Evolutionary conservation across 176 grass and related monocot species (phyloP), one percentile per base, ranked within the genome.

Genomic region (Paspalum vaginatum): DNA sequence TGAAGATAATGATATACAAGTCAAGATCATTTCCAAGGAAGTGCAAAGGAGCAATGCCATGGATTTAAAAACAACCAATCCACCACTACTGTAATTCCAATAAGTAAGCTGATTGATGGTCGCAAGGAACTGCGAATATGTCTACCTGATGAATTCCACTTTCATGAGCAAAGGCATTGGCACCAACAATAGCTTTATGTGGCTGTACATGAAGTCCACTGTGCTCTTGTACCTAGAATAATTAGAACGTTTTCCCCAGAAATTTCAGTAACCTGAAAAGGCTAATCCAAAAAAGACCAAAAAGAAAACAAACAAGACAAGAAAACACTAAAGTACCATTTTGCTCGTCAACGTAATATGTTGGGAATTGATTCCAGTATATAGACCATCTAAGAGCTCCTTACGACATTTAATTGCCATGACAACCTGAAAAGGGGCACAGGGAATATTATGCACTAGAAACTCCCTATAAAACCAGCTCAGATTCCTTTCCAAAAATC

Each of bases 111-210:
- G 32, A 32, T 47, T 8, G 2, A 46, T 37, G 10, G 9, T 13
- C 83, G 68, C 53, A 41, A 12, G 15, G 45, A 72, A 61, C 40
- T 32, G 22, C 70, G 26, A 26, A 75, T 73, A 24, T 13, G 54
- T 15, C 73, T 85, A 95, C 96, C 90, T 98, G 96, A 81, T 98
- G 96, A 83, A 98, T 98, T 68, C 96, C 96, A 89, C 96, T 98
- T 98, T 98, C 96, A 88, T 98, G 96, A 82, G 96, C 96, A 86
- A 98, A 98, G 43, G 96, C 96, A 88, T 98, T 98, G 68, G 96
- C 96, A 57, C 96, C 96, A 70, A 98, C 96, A 84, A 98, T 98
- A 89, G 96, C 96, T 89, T 98, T 98, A 72, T 98, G 96, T 9
- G 96, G 96, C 53, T 98, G 96, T 54, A 98, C 88, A 37, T 68